Conservation (phyloP, 257 asterid genomes). For the Misopates orontium region DNA sequence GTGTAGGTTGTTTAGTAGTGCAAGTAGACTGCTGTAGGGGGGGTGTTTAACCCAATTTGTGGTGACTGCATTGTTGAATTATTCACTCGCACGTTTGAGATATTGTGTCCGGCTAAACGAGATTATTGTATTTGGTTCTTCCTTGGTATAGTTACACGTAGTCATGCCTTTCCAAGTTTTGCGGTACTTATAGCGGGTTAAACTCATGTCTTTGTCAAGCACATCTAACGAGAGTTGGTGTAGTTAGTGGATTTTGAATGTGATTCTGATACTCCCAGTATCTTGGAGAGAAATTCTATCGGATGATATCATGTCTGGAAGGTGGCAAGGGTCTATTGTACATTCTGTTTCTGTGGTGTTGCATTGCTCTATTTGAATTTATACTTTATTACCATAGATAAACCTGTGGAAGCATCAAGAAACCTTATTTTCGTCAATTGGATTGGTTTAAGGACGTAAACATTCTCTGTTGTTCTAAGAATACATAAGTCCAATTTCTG, state of each 20-base stretch:
- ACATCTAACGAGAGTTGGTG: not conserved
- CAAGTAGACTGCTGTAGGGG: not conserved
- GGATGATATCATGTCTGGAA: not conserved
- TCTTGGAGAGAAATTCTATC: not conserved
- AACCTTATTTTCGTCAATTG: not conserved
- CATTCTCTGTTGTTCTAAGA: not conserved
- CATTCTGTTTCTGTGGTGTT: not conserved
- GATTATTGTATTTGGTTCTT: not conserved
- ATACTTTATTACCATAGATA: not conserved
- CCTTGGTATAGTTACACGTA: not conserved
- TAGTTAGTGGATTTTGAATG: not conserved
- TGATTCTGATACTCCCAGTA: slow-evolving; percentile 8
- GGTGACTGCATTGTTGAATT: too few relatives aligned
- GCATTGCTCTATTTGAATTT: not conserved
- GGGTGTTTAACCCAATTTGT: not conserved
- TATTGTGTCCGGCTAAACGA: too few relatives aligned
- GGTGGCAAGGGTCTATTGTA: too few relatives aligned
- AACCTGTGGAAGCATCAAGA: not conserved
- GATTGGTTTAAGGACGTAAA: not conserved
- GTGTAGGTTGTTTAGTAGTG: too few relatives aligned
- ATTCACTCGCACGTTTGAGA: too few relatives aligned
- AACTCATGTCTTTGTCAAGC: not conserved
- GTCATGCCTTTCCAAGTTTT: slow-evolving; percentile 8
- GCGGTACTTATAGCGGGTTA: not conserved
- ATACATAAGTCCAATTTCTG: not conserved